These are phyloP conservation scores for Aphelidium insulamus DNA, from an alignment of 371 early-diverging fungal genomes.

Conservation along the genomic window DNA sequence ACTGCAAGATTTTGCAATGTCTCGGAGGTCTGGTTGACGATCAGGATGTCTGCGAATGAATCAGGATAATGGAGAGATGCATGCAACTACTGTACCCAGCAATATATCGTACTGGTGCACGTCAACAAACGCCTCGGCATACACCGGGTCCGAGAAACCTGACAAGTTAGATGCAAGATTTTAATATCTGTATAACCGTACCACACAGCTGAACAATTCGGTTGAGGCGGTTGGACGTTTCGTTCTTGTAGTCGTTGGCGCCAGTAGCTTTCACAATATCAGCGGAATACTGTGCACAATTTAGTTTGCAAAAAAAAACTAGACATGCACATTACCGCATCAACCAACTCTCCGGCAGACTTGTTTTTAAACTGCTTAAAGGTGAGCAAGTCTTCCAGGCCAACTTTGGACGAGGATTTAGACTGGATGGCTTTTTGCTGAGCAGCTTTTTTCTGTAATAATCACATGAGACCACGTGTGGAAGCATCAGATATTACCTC, in stretches of 20 bases:
- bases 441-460: no score
- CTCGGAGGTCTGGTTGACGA: conserved; percentile 92
- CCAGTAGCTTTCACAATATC: conserved; percentile 31
- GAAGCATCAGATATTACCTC: conserved; percentile 23
- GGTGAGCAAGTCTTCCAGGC: conserved; percentile 62
- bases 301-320: no score
- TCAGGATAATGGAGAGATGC: conserved; percentile 1
- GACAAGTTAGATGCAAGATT: not conserved
- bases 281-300: no score
- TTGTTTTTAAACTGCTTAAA: conserved; percentile 71
- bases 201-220: conserved; percentile 90
- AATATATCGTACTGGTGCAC: conserved; percentile 93
- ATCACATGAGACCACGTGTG: not conserved
- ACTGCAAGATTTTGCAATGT: conserved; percentile 89
- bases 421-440: no score
- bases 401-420: no score
- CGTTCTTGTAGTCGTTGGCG: conserved; percentile 2
- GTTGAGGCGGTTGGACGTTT: no score
- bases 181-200: conserved; percentile 1
- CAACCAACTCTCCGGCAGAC: no score
- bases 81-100: conserved; percentile 25
- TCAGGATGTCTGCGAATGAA: conserved; percentile 49
- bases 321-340: no score
- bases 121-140: conserved; percentile 92
- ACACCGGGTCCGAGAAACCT: conserved; percentile 91